phyloP scores from a whole-genome alignment of 2,329 filamentous ascomycete genomes.

The Ceratocystis huliohia region DNA sequence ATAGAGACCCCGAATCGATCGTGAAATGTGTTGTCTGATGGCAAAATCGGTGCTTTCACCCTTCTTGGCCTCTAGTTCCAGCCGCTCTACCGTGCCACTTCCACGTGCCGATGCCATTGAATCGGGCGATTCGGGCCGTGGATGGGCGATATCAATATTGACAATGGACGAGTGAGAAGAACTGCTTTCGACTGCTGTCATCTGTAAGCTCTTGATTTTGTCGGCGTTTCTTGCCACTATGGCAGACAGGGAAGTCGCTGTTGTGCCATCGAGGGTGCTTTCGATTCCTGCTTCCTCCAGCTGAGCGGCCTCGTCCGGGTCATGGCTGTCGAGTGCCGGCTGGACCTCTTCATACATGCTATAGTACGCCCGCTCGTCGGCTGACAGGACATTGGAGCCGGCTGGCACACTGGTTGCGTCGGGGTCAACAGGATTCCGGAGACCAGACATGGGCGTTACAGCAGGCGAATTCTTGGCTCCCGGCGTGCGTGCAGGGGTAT shows the following conservation, averaged over 20 bases:
- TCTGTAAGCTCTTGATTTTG: background rate
- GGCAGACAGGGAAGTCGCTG: conserved; percentile 15
- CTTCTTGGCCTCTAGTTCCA: conserved; percentile 43
- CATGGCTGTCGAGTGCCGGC: conserved; percentile 67
- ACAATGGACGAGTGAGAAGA: conserved; percentile 18
- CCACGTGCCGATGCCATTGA: conserved; percentile 47
- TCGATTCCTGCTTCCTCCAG: conserved; percentile 29
- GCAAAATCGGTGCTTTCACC: conserved; percentile 56
- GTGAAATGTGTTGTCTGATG: conserved; percentile 66
- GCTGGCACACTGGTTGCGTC: background rate
- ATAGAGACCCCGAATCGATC: conserved; percentile 65
- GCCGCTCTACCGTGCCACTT: conserved; percentile 47
- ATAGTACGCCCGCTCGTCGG: conserved; percentile 59
- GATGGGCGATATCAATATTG: conserved; percentile 36
- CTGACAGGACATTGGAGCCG: conserved; percentile 23
- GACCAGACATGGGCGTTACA: conserved; percentile 21
- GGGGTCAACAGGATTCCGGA: conserved; percentile 6
- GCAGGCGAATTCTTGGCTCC: conserved; percentile 24
- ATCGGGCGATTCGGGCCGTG: conserved; percentile 46
- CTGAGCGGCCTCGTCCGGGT: conserved; percentile 50
- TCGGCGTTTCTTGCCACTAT: background rate
- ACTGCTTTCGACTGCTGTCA: conserved; percentile 4
- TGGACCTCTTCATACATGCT: conserved; percentile 66
- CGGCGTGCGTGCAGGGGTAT: conserved; percentile 39
- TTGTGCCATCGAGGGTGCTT: conserved; percentile 28